These are phyloP conservation scores for Tricholoma flavovirens DNA, from an alignment of 768 basidiomycete genomes.

Conservation along the genomic window DNA sequence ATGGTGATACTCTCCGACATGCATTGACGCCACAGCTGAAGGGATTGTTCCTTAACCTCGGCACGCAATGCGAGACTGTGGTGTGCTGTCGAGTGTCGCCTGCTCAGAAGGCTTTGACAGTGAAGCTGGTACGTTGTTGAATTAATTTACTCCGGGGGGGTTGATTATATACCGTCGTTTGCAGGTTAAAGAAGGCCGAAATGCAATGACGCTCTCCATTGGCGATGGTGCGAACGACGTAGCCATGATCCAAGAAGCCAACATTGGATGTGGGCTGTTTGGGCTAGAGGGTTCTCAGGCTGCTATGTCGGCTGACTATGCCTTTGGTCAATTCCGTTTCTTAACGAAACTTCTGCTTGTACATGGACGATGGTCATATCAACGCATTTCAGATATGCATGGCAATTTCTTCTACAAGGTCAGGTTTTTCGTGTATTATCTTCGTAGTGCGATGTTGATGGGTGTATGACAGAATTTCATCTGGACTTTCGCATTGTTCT, in stretches of 20 bases:
- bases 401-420: conserved; percentile 99
- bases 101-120: conserved; percentile 95
- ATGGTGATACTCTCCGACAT: conserved; percentile 85
- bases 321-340: conserved; percentile 96
- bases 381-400: conserved; percentile 94
- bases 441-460: conserved; percentile 5
- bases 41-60: conserved; percentile 81
- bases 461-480: conserved; percentile 62
- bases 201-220: conserved; percentile 95
- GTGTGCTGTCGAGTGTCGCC: conserved; percentile 98
- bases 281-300: conserved; percentile 97
- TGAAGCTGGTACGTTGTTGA: conserved; percentile 64
- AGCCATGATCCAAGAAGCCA: conserved; percentile 99
- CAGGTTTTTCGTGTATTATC: conserved; percentile 10
- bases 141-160: not conserved
- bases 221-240: conserved; percentile 98
- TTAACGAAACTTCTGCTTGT: conserved; percentile 87
- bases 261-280: conserved; percentile 90
- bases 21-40: conserved; percentile 77
- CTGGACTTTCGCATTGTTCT: conserved; percentile 92
- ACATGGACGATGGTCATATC: conserved; percentile 97
- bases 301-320: conserved; percentile 98
- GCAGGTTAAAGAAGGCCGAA: conserved; percentile 90
- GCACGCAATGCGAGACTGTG: conserved; percentile 95
- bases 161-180: conserved; percentile 5